These are phyloP conservation scores for Penicillium thymicola DNA, from an alignment of 2,329 filamentous ascomycete genomes.

Conservation along the genomic window DNA sequence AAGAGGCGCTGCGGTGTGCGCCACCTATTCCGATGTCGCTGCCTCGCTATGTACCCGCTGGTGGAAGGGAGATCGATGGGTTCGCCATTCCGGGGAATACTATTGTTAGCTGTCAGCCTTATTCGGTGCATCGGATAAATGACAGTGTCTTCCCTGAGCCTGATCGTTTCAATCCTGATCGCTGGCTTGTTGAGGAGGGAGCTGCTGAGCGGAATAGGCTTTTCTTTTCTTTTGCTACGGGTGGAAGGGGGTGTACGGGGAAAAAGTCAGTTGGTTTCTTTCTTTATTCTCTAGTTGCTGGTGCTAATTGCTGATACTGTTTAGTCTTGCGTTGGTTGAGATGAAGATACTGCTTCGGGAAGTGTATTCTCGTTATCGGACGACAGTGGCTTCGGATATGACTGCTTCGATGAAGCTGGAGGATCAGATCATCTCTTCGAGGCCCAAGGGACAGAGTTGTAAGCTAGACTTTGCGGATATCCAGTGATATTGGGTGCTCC, in stretches of 20 bases:
- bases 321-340: constrained; percentile 60
- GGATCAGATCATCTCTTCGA: constrained; percentile 65
- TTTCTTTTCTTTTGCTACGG: constrained; percentile 65
- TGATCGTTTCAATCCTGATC: constrained; percentile 31
- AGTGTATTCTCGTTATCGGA: constrained; percentile 59
- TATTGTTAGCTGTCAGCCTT: constrained; percentile 41
- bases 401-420: constrained; percentile 60
- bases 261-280: constrained; percentile 52
- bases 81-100: constrained; percentile 34
- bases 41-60: constrained; percentile 42
- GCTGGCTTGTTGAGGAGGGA: constrained; percentile 36
- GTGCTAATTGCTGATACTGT: constrained; percentile 3
- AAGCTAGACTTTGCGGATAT: constrained; percentile 40
- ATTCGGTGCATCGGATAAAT: constrained; percentile 35
- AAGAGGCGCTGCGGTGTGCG: constrained; percentile 59
- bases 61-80: constrained; percentile 43
- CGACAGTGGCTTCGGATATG: constrained; percentile 52
- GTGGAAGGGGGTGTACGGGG: constrained; percentile 58
- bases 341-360: constrained; percentile 65
- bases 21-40: constrained; percentile 53
- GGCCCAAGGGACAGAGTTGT: constrained; percentile 60
- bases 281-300: not conserved
- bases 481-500: not conserved
- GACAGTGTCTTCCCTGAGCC: constrained; percentile 30
- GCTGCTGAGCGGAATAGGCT: constrained; percentile 47